Evolutionary conservation across 2,329 filamentous ascomycete genomes (phyloP), one percentile per base, ranked within the genome.

Genomic region (Microcyclosporella mali): DNA sequence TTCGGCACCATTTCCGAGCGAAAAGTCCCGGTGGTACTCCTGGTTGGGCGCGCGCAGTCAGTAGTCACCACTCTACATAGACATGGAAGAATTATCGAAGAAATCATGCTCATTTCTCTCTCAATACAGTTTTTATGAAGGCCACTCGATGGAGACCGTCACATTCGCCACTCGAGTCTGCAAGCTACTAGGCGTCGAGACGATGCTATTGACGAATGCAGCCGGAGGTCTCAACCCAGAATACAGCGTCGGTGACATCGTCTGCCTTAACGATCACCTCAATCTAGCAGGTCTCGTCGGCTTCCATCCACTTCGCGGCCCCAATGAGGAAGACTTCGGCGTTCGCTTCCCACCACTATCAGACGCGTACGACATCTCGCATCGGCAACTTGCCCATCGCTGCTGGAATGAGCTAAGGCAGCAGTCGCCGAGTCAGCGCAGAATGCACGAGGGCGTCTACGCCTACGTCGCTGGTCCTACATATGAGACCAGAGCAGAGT

Each of bases 401-500:
- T 70, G 73, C 18, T 83, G 79, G 77, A 67, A 68, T 33, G 70
- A 71, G 46, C 63, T 79, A 2, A 60, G 64, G 3, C 58, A 68
- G 10, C 56, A 70, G 27, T 34, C 33, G 9, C 64, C 71, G 31
- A 69, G 66, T 39, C 68, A 68, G 30, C 65, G 79, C 44, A 69
- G 65, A 49, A 57, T 84, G 49, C 78, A 81, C 49, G 79, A 84
- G 58, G 79, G 79, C 14, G 74, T 82, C 2, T 84, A 84, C 65
- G 78, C 78, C 4, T 84, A 78, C 57, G 77, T 80, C 34, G 73
- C 71, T 14, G 79, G 79, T 12, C 79, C 79, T 41, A 80, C 73
- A 37, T 83, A 82, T 57, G 80, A 83, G 58, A 83, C 79, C 2
- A 68, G 80, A 47, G 78, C 79, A 1, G 79, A 83, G 58, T 82